Evolutionary conservation across 1,284 basidiomycete genomes (phyloP), one percentile per base, ranked within the genome.

Genomic region (Cutaneotrichosporon sp.): DNA sequence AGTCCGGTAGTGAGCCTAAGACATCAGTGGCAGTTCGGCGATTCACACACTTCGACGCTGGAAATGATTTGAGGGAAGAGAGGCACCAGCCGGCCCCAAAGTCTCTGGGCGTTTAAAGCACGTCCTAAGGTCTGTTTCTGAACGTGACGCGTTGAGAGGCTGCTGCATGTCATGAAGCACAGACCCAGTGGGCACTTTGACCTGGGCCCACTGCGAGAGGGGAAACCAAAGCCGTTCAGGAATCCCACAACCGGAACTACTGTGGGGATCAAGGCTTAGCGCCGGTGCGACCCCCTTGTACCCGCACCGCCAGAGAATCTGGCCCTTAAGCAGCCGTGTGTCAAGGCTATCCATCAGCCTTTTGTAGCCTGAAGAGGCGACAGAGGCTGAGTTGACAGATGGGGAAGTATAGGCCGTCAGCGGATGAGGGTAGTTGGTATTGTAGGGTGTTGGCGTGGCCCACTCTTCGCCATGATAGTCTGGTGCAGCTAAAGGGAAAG

Each of bases 351-450:
- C 37, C 36, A 3, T n/a, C n/a, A 73, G 63, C 1, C 57, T 41
- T 10, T 52, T 33, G 46, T 70, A 72, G 0, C 66, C 66, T 1
- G 65, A 66, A 1, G 35, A 38, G 4, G 35, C 37, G 39, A 68
- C 60, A 0, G 63, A 42, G 2, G 54, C 48, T 9, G 65, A 62
- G 45, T 73, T 73, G 54, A 69, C 65, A 4, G 63, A 65, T 0
- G 65, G 69, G 0, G 69, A 70, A 4, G 67, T 66, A 52, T 73
- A 73, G 5, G 62, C 64, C 3, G 67, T 68, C 21, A 73, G 44
- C 5, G 71, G 71, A 51, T 73, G 71, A 1, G 71, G 71, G 46
- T 68, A 73, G 9, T 60, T 61, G 1, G 58, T 15, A 51, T 71
- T 71, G 67, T 73, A 73, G 3, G 69, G 56, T 20, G 57, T 26